Conservation (phyloP, 2,329 filamentous ascomycete genomes). For the Eutypa lata region DNA sequence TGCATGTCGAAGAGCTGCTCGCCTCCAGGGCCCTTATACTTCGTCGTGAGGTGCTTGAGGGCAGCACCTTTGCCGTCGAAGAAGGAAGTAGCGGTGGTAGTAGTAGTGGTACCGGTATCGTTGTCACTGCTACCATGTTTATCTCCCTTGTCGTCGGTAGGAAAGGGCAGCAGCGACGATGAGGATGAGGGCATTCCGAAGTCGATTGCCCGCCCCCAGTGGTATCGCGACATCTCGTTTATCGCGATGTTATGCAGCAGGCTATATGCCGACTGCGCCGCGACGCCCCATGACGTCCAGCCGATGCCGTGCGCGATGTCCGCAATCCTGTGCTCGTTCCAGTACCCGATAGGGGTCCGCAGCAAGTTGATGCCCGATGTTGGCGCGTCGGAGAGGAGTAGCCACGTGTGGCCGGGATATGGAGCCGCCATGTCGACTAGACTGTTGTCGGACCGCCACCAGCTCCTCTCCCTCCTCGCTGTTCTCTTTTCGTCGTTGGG, state of each 20-base stretch:
- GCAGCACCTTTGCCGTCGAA: slow-evolving; percentile 8
- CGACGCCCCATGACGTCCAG: slow-evolving; percentile 48
- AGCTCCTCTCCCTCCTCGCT: slow-evolving; percentile 8
- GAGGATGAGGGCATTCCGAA: slow-evolving; percentile 1
- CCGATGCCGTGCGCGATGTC: slow-evolving; percentile 34
- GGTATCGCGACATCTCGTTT: slow-evolving; percentile 41
- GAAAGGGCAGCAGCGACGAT: too few relatives aligned
- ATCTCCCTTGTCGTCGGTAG: background rate
- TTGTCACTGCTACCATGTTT: slow-evolving; percentile 3
- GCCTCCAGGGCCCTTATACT: slow-evolving; percentile 17
- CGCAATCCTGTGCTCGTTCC: slow-evolving; percentile 11
- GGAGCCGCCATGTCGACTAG: slow-evolving; percentile 26
- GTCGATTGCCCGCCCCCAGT: slow-evolving; percentile 35
- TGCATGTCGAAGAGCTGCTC: slow-evolving; percentile 43
- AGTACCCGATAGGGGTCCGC: slow-evolving; percentile 43
- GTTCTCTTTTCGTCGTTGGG: slow-evolving; percentile 14
- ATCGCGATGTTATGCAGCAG: slow-evolving; percentile 49
- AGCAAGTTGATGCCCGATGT: slow-evolving; percentile 33
- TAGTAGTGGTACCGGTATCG: slow-evolving; percentile 4
- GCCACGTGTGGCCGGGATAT: slow-evolving; percentile 48
- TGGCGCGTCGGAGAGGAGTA: slow-evolving; percentile 34
- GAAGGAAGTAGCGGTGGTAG: background rate
- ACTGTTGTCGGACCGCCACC: slow-evolving; percentile 22
- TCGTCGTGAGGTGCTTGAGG: slow-evolving; percentile 9
- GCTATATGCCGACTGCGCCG: slow-evolving; percentile 44